These are phyloP conservation scores for Talaromyces sp. DNA, from an alignment of 2,329 filamentous ascomycete species.

Conservation along the genomic window DNA sequence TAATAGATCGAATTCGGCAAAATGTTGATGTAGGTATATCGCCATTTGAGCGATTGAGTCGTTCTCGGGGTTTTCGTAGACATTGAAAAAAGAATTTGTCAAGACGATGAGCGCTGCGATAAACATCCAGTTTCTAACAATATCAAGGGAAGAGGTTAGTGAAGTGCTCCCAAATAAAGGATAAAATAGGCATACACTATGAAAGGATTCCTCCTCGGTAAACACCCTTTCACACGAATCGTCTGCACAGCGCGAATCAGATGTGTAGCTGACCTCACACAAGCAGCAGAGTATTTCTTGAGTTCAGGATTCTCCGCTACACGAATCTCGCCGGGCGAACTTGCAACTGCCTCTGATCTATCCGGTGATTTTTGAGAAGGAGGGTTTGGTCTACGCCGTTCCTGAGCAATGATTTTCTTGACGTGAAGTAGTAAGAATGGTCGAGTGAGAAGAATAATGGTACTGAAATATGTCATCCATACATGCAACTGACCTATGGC, in stretches of 20 bases:
- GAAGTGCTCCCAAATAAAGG: background rate
- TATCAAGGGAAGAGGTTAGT: background rate
- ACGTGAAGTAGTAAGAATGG: conserved; percentile 45
- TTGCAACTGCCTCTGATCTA: conserved; percentile 15
- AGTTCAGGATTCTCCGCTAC: conserved; percentile 17
- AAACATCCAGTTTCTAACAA: conserved; percentile 52
- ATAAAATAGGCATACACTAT: conserved; percentile 47
- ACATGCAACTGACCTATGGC: conserved; percentile 58
- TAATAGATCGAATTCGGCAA: conserved; percentile 46
- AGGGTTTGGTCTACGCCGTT: background rate
- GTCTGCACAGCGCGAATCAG: conserved; percentile 47
- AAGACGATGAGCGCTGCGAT: conserved; percentile 51
- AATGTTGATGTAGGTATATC: conserved; percentile 48
- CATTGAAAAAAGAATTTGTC: conserved; percentile 52
- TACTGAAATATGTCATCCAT: conserved; percentile 59
- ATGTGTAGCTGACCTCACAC: conserved; percentile 48
- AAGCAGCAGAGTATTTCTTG: conserved; percentile 44
- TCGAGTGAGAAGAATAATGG: conserved; percentile 58
- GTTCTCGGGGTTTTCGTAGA: conserved; percentile 46
- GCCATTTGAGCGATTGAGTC: conserved; percentile 42
- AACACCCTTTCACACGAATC: conserved; percentile 42
- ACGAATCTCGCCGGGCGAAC: conserved; percentile 16
- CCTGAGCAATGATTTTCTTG: conserved; percentile 17
- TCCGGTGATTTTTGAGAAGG: conserved; percentile 2
- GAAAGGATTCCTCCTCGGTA: conserved; percentile 53